Evolutionary conservation across 352 stramenopile species (phyloP).

Genomic region (Phytopythium aichiense): DNA sequence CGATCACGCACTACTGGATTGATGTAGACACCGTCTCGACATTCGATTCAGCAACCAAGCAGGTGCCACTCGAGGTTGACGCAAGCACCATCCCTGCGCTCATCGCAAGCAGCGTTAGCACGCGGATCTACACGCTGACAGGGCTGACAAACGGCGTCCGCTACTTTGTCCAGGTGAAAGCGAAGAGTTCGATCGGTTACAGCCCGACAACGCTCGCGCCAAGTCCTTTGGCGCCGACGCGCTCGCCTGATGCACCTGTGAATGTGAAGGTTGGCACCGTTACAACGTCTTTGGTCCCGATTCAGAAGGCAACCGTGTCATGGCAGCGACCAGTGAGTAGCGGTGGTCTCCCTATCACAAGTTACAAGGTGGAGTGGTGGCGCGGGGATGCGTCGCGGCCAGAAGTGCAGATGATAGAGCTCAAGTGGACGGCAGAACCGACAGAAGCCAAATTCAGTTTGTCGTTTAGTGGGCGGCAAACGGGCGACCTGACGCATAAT

Average conservation of each 20-base stretch:
- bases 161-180: slow-evolving; percentile 87
- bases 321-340: slow-evolving; percentile 64
- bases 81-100: slow-evolving; percentile 35
- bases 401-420: slow-evolving; percentile 85
- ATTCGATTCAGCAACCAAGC: slow-evolving; percentile 58
- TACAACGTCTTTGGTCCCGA: slow-evolving; percentile 37
- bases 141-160: slow-evolving; percentile 62
- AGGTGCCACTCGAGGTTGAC: slow-evolving; percentile 34
- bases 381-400: slow-evolving; percentile 26
- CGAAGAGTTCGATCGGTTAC: slow-evolving; percentile 63
- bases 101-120: slow-evolving; percentile 40
- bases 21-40: slow-evolving; percentile 68
- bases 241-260: slow-evolving; percentile 36
- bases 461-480: slow-evolving; percentile 71
- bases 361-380: slow-evolving; percentile 87
- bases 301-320: slow-evolving; percentile 50
- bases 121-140: slow-evolving; percentile 65
- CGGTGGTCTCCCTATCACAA: slow-evolving; percentile 60
- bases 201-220: slow-evolving; percentile 59
- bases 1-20: slow-evolving; percentile 59
- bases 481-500: slow-evolving; percentile 68
- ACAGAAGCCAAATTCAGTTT: slow-evolving; percentile 57
- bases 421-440: slow-evolving; percentile 70
- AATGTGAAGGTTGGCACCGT: slow-evolving; percentile 63
- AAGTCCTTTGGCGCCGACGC: slow-evolving; percentile 48